Conservation (phyloP, 2,329 filamentous ascomycete species). For the Pseudogymnoascus sp. region DNA sequence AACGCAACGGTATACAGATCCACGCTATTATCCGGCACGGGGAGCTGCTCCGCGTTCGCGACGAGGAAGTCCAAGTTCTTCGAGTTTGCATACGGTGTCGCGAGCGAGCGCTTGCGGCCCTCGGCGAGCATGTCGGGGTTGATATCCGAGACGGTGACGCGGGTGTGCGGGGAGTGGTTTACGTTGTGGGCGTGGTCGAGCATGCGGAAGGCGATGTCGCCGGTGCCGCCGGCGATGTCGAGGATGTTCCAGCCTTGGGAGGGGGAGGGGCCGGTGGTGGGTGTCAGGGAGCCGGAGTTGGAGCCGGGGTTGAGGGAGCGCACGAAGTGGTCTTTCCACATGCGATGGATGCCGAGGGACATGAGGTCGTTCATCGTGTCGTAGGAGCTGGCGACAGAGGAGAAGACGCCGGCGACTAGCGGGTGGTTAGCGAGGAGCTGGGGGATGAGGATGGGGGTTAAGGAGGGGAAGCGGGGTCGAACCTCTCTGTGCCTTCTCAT, state of each 20-base stretch:
- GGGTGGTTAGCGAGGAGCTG: not conserved
- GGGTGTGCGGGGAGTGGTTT: constrained; percentile 70
- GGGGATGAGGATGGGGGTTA: not conserved
- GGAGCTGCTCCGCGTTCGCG: constrained; percentile 77
- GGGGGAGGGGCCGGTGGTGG: constrained; percentile 34
- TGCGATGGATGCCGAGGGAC: constrained; percentile 91
- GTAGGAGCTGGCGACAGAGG: constrained; percentile 67
- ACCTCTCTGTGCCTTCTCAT: constrained; percentile 29
- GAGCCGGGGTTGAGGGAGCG: constrained; percentile 67
- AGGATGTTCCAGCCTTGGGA: constrained; percentile 67
- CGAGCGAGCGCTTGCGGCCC: constrained; percentile 66
- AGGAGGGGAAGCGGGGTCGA: not conserved
- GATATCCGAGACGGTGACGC: constrained; percentile 90
- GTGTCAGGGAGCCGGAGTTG: constrained; percentile 23
- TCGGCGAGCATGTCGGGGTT: constrained; percentile 91
- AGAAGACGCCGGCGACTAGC: constrained; percentile 80
- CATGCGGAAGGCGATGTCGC: constrained; percentile 95
- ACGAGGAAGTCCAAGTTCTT: constrained; percentile 66
- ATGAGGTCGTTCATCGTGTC: constrained; percentile 99
- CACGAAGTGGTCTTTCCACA: constrained; percentile 98
- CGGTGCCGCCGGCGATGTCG: constrained; percentile 93
- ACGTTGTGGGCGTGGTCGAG: constrained; percentile 77
- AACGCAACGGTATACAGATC: constrained; percentile 98
- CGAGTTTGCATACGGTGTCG: constrained; percentile 45
- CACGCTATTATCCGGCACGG: constrained; percentile 60